Conservation (phyloP, 352 stramenopile species). For the Pythium diclinum region DNA sequence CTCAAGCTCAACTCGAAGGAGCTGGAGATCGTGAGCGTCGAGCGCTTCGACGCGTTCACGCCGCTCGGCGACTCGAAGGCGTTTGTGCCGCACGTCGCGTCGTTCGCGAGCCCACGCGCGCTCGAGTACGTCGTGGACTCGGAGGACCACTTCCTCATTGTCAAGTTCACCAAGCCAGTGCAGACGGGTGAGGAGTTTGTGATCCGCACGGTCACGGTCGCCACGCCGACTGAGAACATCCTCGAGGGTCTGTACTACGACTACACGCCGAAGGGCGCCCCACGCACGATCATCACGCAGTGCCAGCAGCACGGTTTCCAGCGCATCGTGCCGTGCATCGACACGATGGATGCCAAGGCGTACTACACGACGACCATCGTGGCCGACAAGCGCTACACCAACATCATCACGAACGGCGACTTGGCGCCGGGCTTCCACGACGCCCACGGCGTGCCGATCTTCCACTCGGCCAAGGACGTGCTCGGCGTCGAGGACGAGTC, state of each 20-base stretch:
- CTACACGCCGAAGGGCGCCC: slow-evolving; percentile 61
- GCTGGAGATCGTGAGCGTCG: slow-evolving; percentile 58
- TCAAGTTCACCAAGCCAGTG: slow-evolving; percentile 54
- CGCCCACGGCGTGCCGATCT: slow-evolving; percentile 55
- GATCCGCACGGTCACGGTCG: slow-evolving; percentile 60
- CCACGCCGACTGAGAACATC: slow-evolving; percentile 72
- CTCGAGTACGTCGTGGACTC: slow-evolving; percentile 55
- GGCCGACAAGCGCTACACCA: slow-evolving; percentile 68
- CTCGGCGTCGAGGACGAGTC: slow-evolving; percentile 47
- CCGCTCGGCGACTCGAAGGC: slow-evolving; percentile 38
- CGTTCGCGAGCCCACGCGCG: slow-evolving; percentile 38
- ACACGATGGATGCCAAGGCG: slow-evolving; percentile 79
- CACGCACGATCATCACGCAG: slow-evolving; percentile 81
- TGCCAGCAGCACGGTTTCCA: slow-evolving; percentile 82
- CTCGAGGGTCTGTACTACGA: slow-evolving; percentile 77
- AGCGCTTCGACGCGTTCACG: slow-evolving; percentile 47
- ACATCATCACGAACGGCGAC: slow-evolving; percentile 81
- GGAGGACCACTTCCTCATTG: slow-evolving; percentile 68
- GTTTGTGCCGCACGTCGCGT: slow-evolving; percentile 62
- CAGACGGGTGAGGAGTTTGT: slow-evolving; percentile 64
- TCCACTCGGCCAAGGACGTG: slow-evolving; percentile 50
- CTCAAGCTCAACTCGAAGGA: slow-evolving; percentile 78
- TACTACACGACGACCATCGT: slow-evolving; percentile 82
- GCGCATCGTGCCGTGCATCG: slow-evolving; percentile 72
- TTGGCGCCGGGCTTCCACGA: slow-evolving; percentile 61